phyloP scores from a whole-genome alignment of 2,329 filamentous ascomycete genomes.

The Colletotrichum costaricense region DNA sequence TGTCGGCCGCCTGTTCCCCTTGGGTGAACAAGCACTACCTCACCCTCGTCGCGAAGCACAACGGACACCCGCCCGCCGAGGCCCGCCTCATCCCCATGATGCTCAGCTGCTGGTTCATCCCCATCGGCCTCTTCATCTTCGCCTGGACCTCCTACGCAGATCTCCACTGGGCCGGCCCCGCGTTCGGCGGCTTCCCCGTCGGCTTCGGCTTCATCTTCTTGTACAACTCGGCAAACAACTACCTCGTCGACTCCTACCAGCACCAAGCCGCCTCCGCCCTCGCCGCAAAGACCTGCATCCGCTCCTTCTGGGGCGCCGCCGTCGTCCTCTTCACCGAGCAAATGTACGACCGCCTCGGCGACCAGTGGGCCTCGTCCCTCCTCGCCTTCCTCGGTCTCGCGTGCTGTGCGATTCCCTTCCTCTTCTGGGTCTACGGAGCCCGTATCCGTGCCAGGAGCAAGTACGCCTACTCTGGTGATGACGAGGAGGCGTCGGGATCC shows the following conservation, averaged over 20 bases:
- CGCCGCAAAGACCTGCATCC: constrained; percentile 83
- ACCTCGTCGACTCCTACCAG: constrained; percentile 73
- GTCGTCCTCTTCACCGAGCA: constrained; percentile 84
- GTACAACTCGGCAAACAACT: constrained; percentile 83
- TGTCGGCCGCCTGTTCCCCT: constrained; percentile 75
- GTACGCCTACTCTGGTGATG: constrained; percentile 77
- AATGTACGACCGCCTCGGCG: constrained; percentile 79
- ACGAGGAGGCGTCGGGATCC: constrained; percentile 51
- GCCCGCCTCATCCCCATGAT: constrained; percentile 86
- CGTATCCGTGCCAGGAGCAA: constrained; percentile 75
- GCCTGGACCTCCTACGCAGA: constrained; percentile 72
- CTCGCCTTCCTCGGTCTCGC: constrained; percentile 79
- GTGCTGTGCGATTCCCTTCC: constrained; percentile 85
- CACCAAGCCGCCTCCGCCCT: constrained; percentile 83
- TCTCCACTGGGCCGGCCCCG: constrained; percentile 78
- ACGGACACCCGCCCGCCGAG: constrained; percentile 82
- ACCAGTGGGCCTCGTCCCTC: constrained; percentile 81
- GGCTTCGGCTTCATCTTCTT: constrained; percentile 88
- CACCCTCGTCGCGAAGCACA: constrained; percentile 68
- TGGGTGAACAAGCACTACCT: constrained; percentile 87
- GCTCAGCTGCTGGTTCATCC: constrained; percentile 78
- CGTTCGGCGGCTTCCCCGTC: constrained; percentile 76
- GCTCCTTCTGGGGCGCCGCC: constrained; percentile 82
- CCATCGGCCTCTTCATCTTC: constrained; percentile 68
- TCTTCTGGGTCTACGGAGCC: constrained; percentile 84